phyloP scores from a whole-genome alignment of 805 yeast genomes.

The Starmerella powellii region DNA sequence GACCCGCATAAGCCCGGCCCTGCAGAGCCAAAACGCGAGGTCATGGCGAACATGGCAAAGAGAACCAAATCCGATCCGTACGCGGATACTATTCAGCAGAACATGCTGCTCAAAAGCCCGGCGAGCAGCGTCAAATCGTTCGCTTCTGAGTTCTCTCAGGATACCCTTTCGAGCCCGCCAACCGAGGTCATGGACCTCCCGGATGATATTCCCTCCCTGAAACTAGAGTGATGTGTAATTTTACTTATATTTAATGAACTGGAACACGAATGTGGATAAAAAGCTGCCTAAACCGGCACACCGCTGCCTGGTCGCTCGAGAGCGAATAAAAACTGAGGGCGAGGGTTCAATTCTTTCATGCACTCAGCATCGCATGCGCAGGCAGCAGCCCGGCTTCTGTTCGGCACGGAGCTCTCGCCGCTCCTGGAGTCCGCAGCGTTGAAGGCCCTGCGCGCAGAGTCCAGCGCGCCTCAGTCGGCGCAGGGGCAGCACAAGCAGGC shows the following conservation, averaged over 20 bases:
- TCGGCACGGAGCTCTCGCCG: slow-evolving; percentile 2
- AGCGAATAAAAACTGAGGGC: too few species aligned
- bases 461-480: background rate
- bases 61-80: slow-evolving; percentile 13
- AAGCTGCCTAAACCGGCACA: too few species aligned
- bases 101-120: slow-evolving; percentile 4
- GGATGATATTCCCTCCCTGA: slow-evolving; percentile 1
- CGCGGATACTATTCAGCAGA: background rate
- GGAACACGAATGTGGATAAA: too few species aligned
- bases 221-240: background rate
- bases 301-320: too few species aligned
- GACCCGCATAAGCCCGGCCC: too few species aligned
- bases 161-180: background rate
- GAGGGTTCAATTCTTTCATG: too few species aligned
- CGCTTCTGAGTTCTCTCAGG: background rate
- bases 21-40: too few species aligned
- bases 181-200: slow-evolving; percentile 1
- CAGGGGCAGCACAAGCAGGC: background rate
- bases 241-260: background rate
- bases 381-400: slow-evolving; percentile 1
- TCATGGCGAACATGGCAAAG: too few species aligned
- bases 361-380: background rate
- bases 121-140: background rate
- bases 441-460: background rate
- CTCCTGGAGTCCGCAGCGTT: slow-evolving; percentile 1